A percentile compares a stretch with the other conserved stretches of the same genome.
phyloP scores from a whole-genome alignment of 2,329 filamentous ascomycete genomes.

The Aurifilum marmelostoma region DNA sequence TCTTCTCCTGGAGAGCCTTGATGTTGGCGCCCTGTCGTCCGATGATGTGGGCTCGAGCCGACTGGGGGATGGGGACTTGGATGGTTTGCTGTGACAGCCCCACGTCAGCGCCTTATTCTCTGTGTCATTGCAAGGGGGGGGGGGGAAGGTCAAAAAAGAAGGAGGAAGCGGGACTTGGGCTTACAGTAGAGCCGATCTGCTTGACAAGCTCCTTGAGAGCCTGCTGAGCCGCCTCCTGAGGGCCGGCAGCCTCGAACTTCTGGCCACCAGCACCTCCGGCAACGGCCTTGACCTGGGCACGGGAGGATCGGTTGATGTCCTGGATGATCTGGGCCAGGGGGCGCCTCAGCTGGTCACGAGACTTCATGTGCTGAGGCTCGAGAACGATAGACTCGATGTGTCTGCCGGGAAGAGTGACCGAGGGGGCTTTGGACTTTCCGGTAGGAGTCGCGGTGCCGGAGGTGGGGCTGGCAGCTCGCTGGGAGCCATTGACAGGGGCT shows the following conservation, averaged over 20 bases:
- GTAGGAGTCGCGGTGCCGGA: conserved; percentile 59
- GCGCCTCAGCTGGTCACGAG: conserved; percentile 78
- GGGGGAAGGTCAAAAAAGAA: neutral
- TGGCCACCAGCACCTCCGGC: conserved; percentile 72
- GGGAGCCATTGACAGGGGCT: conserved; percentile 60
- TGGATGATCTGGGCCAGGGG: conserved; percentile 83
- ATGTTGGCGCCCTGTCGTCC: conserved; percentile 89
- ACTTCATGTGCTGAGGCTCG: conserved; percentile 74
- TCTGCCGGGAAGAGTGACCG: conserved; percentile 79
- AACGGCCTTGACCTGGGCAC: conserved; percentile 80
- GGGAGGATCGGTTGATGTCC: conserved; percentile 90
- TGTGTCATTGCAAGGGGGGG: neutral
- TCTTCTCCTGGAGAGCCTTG: conserved; percentile 85
- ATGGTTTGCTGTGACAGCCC: conserved; percentile 50
- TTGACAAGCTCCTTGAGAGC: conserved; percentile 87
- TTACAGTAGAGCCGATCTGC: conserved; percentile 83
- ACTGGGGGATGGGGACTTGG: conserved; percentile 79
- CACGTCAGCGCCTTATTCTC: neutral
- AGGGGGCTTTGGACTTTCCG: conserved; percentile 46
- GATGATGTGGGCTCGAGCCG: conserved; percentile 86
- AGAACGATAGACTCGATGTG: conserved; percentile 77
- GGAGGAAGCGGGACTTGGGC: conserved; percentile 32
- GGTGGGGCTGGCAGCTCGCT: conserved; percentile 65
- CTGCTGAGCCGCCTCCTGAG: conserved; percentile 81
- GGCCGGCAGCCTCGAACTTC: conserved; percentile 83